Evolutionary conservation across 345 rosid genomes (phyloP).

Genomic region (rapeseed (Brassica napus)): DNA sequence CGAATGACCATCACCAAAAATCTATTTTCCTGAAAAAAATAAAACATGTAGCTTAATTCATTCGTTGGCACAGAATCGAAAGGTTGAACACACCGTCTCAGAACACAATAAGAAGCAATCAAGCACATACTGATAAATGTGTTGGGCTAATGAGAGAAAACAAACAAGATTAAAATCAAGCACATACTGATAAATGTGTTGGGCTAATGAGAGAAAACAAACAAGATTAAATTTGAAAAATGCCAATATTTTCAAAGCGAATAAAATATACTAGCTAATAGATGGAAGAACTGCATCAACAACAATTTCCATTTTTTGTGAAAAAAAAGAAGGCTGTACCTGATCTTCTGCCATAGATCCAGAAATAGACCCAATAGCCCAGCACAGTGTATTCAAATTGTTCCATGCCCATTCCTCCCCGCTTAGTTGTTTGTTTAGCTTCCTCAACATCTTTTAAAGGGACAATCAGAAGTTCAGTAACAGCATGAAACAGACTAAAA

Average conservation of each 20-base stretch:
- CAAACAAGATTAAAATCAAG: slow-evolving; percentile 7
- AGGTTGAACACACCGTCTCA: slow-evolving; percentile 11
- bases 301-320: neutral
- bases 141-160: slow-evolving; percentile 3
- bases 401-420: slow-evolving; percentile 99
- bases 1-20: slow-evolving; percentile 99
- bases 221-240: slow-evolving; percentile 5
- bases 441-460: slow-evolving; percentile 77
- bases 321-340: slow-evolving; percentile 45
- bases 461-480: slow-evolving; percentile 28
- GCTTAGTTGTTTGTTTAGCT: slow-evolving; percentile 86
- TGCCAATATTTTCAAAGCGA: neutral
- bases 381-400: slow-evolving; percentile 90
- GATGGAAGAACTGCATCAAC: neutral
- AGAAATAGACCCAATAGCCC: slow-evolving; percentile 99
- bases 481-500: slow-evolving; percentile 7
- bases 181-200: neutral
- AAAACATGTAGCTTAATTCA: slow-evolving; percentile 21
- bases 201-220: slow-evolving; percentile 13
- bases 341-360: slow-evolving; percentile 99
- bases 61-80: slow-evolving; percentile 6
- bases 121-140: slow-evolving; percentile 4
- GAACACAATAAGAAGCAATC: neutral
- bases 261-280: neutral
- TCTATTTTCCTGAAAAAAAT: slow-evolving; percentile 84